Conservation (phyloP, 148 eudicot species). For the Camellia lanceoleosa region DNA sequence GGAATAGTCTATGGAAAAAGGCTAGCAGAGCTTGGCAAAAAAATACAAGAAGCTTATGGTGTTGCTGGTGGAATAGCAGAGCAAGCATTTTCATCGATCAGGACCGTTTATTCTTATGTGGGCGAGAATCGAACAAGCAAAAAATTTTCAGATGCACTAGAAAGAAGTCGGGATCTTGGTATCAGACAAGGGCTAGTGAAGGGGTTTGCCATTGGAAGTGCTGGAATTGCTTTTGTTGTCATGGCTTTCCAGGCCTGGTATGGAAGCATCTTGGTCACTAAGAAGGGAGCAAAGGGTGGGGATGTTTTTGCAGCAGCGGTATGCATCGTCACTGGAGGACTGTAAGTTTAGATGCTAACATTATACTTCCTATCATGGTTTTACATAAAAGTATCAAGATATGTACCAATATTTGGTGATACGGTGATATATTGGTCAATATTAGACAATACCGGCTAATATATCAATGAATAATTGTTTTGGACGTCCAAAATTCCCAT, state of each 20-base stretch:
- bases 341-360: conserved; percentile 26
- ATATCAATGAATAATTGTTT: too few relatives aligned
- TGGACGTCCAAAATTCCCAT: too few relatives aligned
- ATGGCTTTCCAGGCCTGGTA: conserved; percentile 46
- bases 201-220: conserved; percentile 44
- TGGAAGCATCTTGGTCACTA: conserved; percentile 35
- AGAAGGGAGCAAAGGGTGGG: conserved; percentile 40
- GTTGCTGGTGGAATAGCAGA: conserved; percentile 43
- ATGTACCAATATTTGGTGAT: too few relatives aligned
- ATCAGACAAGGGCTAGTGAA: conserved; percentile 38
- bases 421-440: too few relatives aligned
- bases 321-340: conserved; percentile 33
- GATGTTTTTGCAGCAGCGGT: conserved; percentile 31
- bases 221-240: conserved; percentile 34
- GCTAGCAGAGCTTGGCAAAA: conserved; percentile 24
- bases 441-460: too few relatives aligned
- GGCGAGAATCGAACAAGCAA: conserved; percentile 35
- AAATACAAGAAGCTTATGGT: conserved; percentile 39
- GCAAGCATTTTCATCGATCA: conserved; percentile 43
- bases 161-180: conserved; percentile 30
- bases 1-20: conserved; percentile 34
- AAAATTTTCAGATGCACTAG: conserved; percentile 37
- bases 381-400: too few relatives aligned
- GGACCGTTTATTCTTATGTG: conserved; percentile 50
- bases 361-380: too few relatives aligned